Base-by-base conservation (phyloP, 306 rosid genomes). In the Corylus avellana region DNA sequence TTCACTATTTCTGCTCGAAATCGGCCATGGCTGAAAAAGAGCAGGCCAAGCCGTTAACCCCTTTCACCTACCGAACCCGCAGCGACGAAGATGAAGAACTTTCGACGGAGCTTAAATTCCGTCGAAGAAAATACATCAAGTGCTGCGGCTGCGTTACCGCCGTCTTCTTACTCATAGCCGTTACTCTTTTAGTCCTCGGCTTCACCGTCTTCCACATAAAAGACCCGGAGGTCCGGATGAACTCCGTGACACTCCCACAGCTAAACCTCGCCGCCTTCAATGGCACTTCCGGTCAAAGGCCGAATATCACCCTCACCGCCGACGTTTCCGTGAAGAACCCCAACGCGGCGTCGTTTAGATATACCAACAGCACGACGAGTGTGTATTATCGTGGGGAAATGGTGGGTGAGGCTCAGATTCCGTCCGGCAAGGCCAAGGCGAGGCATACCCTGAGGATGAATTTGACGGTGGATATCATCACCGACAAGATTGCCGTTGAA, bases 181-280 rank as follows among this genome's bases (percentile, higher is more conserved):
- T 88, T 6, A 59, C 78, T 22, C 48, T 78, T 22, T 18, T 88
- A 63, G 57, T 86, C 17, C 92, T 88, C 9, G 77, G 74, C 62
- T 77, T 88, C 84, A 88, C 92, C 42, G 72, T 88, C 64, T 63
- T 88, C 70, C 90, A 88, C 55, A 70, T 88, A 32, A 69, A 22
- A 72, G 77, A 55, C 0, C 92, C 92, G 0, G 14, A 5, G 56
- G 49, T 86, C 74, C 14, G 27, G 57, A 71, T 88, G 62, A 81
- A 77, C 42, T 7, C 46, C 0, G 49, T 86, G 57, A 54, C 78
- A 1, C 2, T 83, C 59, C 58, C 50, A 20, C 29, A 37, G 44
- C 74, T 20, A 39, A 39, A 22, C 18, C 0, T 5, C 12, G 13
- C 3, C 11, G 12, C 9, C 35, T 2, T 27, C 29, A 72, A 12